phyloP scores from a whole-genome alignment of 164 flowering plant genomes.

The Chimonanthus salicifolius region DNA sequence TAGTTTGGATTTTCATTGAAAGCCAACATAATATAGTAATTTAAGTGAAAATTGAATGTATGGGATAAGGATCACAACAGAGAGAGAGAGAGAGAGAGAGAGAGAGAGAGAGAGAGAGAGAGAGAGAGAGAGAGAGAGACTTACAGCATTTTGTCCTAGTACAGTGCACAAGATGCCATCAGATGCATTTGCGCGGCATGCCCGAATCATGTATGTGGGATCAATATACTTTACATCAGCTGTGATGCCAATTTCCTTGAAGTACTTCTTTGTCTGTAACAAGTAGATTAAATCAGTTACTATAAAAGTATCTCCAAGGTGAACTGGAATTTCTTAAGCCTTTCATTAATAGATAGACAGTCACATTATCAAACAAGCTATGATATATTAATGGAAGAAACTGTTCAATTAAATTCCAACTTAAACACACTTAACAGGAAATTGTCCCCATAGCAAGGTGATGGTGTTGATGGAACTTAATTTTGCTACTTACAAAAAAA shows the following conservation, averaged over 20 bases:
- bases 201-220: constrained; percentile 92
- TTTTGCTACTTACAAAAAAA: neutral
- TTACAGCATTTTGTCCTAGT: constrained; percentile 87
- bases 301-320: neutral
- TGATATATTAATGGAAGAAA: neutral
- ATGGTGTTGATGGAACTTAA: neutral
- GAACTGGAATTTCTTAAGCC: neutral
- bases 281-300: neutral
- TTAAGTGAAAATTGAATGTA: no score
- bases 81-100: constrained; percentile 3
- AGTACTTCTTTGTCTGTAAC: constrained; percentile 62
- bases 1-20: no score
- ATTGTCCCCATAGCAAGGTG: neutral
- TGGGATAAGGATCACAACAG: neutral
- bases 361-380: neutral
- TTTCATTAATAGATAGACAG: neutral
- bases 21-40: no score
- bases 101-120: constrained; percentile 16
- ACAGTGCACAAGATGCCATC: constrained; percentile 89
- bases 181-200: constrained; percentile 90
- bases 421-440: neutral
- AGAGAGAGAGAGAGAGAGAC: constrained; percentile 16
- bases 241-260: constrained; percentile 57
- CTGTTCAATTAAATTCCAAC: neutral
- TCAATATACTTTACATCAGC: constrained; percentile 91